These are phyloP conservation scores for Gentiana macrophylla DNA, from an alignment of 257 asterid genomes.

Conservation along the genomic window DNA sequence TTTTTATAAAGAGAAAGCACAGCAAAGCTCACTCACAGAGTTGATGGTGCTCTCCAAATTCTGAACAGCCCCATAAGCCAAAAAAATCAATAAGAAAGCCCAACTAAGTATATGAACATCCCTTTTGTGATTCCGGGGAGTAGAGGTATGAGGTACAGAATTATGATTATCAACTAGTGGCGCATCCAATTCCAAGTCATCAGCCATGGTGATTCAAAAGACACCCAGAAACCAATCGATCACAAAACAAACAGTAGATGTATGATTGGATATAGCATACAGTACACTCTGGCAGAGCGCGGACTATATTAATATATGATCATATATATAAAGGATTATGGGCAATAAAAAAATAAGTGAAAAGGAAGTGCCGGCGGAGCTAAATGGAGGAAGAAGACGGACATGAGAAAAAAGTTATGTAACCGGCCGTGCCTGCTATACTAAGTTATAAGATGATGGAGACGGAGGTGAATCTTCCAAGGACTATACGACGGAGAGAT, in stretches of 20 bases:
- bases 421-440: constrained; percentile 1
- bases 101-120: constrained; percentile 70
- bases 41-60: constrained; percentile 89
- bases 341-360: neutral
- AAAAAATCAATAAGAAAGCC: constrained; percentile 74
- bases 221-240: neutral
- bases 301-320: neutral
- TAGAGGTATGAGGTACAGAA: constrained; percentile 9
- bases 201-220: constrained; percentile 33
- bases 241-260: neutral
- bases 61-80: constrained; percentile 97
- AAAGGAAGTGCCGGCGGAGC: constrained; percentile 2
- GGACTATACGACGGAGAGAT: too few species aligned
- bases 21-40: constrained; percentile 28
- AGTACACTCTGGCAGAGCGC: neutral
- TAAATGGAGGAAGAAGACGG: constrained; percentile 10
- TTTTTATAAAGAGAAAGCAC: neutral
- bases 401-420: constrained; percentile 7
- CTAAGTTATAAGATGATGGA: too few species aligned
- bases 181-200: constrained; percentile 63
- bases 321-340: neutral
- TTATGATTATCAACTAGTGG: constrained; percentile 28
- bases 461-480: too few species aligned
- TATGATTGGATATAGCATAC: too few species aligned
- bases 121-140: constrained; percentile 40